Base-by-base conservation (phyloP, 371 early-diverging fungal genomes). In the Batrachochytrium dendrobatidis region DNA sequence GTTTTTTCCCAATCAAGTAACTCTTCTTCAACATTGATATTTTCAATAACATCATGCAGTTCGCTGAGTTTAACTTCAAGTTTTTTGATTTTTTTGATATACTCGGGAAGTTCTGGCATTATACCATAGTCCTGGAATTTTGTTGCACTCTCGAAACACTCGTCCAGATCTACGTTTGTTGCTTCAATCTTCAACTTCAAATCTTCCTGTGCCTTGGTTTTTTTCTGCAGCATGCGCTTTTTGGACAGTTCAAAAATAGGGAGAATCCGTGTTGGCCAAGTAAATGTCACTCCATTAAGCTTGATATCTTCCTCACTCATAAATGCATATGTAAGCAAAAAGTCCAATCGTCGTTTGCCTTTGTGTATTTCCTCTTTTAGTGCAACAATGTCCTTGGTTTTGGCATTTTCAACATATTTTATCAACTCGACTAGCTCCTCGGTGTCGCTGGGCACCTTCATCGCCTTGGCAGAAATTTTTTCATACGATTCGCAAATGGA, bases 251-350 rank as follows among this genome's bases (percentile, higher is more conserved):
- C 78, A 68, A 80, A 77, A 34, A 77, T 75, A 7, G 80, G 78
- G 32, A 75, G 50, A 33, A 81, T 77, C 7, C 75, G 33, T 18
- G 70, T 57, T 18, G 79, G 81, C 81, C 81, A 81, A n/a, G 77
- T 77, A 54, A 77, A 79, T 28, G 79, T 72, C 35, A 73, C 76
- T 1, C 74, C 75, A 48, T 81, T 78, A 22, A 81, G 61, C 66
- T 80, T 76, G 58, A 79, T 75, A 55, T 79, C 81, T 50, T 80
- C 80, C 60, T 81, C 79, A 28, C 74, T 66, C 65, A 81, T 44
- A 51, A 78, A 73, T 3, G 82, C 74, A 56, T 79, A 79, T 30
- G 65, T 70, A 25, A 81, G 67, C 55, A 78, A 55, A 53, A 81
- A 77, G 52, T 81, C 77, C 7, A 81, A 66, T 25, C 82, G 63